Evolutionary conservation across 495 filamentous ascomycete species (phyloP).

Genomic region (Annulohypoxylon nitens): DNA sequence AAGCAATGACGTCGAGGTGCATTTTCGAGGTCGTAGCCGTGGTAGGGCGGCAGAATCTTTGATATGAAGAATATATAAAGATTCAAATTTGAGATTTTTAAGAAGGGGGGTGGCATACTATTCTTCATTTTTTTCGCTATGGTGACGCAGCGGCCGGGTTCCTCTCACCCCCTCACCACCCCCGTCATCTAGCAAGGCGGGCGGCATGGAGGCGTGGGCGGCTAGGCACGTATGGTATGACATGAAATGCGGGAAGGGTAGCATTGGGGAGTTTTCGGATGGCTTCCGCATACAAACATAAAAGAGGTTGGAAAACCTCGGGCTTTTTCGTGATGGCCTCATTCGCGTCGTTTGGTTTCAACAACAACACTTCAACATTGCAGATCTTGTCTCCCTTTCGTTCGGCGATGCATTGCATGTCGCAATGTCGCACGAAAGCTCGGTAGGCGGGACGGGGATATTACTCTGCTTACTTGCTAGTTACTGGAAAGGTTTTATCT

Average conservation of each 20-base stretch:
- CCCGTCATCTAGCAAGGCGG: constrained; percentile 21
- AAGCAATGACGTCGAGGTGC: constrained; percentile 42
- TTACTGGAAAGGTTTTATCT: constrained; percentile 4
- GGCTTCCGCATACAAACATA: constrained; percentile 36
- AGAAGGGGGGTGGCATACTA: constrained; percentile 16
- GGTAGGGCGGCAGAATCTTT: constrained; percentile 6
- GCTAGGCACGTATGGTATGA: constrained; percentile 23
- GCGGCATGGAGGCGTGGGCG: constrained; percentile 28
- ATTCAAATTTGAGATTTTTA: neutral
- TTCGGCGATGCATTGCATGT: constrained; percentile 6
- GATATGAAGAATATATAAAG: neutral
- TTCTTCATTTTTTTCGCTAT: neutral
- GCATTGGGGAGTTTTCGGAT: constrained; percentile 41
- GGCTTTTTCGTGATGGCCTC: constrained; percentile 42
- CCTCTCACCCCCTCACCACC: neutral
- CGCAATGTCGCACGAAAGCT: constrained; percentile 19
- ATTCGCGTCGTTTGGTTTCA: constrained; percentile 46
- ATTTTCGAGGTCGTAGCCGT: constrained; percentile 22
- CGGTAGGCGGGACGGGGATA: constrained; percentile 27
- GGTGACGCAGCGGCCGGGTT: constrained; percentile 24
- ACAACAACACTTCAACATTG: constrained; percentile 45
- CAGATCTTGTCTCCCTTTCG: constrained; percentile 30
- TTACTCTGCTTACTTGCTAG: constrained; percentile 10
- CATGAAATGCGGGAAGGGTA: constrained; percentile 34
- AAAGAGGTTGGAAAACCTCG: constrained; percentile 19